Percentiles rank a stretch among this genome's conserved stretches.
These are phyloP conservation scores for Plenodomus tracheiphilus DNA, from an alignment of 2,329 filamentous ascomycete genomes.

Conservation along the genomic window DNA sequence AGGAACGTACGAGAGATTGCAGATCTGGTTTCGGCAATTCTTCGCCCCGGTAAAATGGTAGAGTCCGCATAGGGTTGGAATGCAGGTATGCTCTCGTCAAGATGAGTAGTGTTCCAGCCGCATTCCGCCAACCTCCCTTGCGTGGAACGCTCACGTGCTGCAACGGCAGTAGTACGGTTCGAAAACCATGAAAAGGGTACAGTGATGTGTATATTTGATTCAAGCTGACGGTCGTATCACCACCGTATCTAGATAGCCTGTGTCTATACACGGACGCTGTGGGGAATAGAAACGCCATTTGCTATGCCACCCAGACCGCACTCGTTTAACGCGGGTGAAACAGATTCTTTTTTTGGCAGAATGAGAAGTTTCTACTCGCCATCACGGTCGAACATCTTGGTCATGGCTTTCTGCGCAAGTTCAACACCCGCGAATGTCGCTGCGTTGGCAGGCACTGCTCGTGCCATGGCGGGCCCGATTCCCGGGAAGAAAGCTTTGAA, in stretches of 20 bases:
- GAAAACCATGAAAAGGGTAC: background rate
- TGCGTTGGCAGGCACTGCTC: slow-evolving; percentile 94
- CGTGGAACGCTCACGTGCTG: slow-evolving; percentile 3
- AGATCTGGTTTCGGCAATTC: slow-evolving; percentile 18
- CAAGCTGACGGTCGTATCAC: slow-evolving; percentile 1
- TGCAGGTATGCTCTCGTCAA: slow-evolving; percentile 11
- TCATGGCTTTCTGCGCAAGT: slow-evolving; percentile 81
- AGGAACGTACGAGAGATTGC: slow-evolving; percentile 26
- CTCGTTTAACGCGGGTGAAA: slow-evolving; percentile 6
- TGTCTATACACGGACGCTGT: slow-evolving; percentile 8
- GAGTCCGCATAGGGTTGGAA: slow-evolving; percentile 8
- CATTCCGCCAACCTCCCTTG: slow-evolving; percentile 27
- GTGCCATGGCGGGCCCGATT: slow-evolving; percentile 86
- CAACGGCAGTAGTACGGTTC: slow-evolving; percentile 1
- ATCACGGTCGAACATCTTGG: slow-evolving; percentile 65
- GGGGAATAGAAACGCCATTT: slow-evolving; percentile 23
- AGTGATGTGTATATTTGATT: background rate
- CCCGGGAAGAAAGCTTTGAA: slow-evolving; percentile 95
- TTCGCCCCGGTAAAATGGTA: slow-evolving; percentile 7
- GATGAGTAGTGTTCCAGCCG: slow-evolving; percentile 11
- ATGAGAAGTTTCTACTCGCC: slow-evolving; percentile 24
- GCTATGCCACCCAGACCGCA: slow-evolving; percentile 23
- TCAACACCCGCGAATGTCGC: slow-evolving; percentile 91
- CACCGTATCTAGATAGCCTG: slow-evolving; percentile 8
- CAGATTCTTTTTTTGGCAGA: background rate